Evolutionary conservation across 225 moss, liverwort and hornwort genomes (phyloP), one percentile per base, ranked within the genome.

Genomic region (Takakia lepidozioides): DNA sequence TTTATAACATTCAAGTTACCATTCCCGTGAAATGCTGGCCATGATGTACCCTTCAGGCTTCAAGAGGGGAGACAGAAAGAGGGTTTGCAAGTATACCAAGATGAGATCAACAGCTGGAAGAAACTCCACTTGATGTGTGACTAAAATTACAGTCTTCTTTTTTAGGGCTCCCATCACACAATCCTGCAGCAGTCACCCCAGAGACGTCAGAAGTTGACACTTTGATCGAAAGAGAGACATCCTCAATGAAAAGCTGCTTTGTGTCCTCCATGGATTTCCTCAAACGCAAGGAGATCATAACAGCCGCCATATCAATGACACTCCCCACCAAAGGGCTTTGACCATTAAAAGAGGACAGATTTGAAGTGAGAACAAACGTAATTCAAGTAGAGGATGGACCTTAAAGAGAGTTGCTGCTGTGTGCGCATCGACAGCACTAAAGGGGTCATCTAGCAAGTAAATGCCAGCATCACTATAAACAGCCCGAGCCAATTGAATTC

Each of bases 81-180:
- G 11, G 41, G 41, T 41, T 13, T 17, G 3, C 17, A 16, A 6
- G 41, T 9, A 10, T 79, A 92, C 92, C 85, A 92, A 56, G 36
- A 92, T 81, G 24, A 80, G 49, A 53, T 92, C 78, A 22, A 78
- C 82, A 32, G 76, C 72, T 17, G 76, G 82, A 52, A 92, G 77
- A 46, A 87, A 88, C 47, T 92, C 92, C 38, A 92, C 78, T 77
- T 92, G 92, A 42, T 92, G 87, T 1, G 85, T 85, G 5, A 92
- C 85, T 22, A 92, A 44, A 20, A 92, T 70, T 44, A 92, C 82
- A 0, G 92, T 92, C 66, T 88, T 92, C 26, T 57, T 29, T 54
- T 54, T 48, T 51, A 92, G 47, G 10, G 68, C 74, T 23, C 78
- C 77, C 52, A 74, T 68, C 3, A 92, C 52, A 69, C 92, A 92